A percentile compares a stretch with the other conserved stretches of the same genome.
phyloP scores from a whole-genome alignment of 352 stramenopile species.

The Globisporangium spinosum region DNA sequence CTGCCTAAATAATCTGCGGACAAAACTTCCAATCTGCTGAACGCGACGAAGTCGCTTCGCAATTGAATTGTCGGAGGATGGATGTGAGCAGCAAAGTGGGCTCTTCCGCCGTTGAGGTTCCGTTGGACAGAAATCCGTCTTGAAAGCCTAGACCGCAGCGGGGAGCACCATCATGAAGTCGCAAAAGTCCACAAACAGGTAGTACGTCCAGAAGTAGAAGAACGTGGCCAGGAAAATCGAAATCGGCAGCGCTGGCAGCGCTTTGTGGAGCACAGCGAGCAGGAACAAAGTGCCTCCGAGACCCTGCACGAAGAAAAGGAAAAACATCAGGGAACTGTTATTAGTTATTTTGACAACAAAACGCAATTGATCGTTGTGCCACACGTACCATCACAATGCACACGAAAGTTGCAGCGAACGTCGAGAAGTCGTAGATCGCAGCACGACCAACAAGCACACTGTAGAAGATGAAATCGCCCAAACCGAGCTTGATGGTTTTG shows the following conservation, averaged over 20 bases:
- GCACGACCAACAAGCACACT: conserved; percentile 95
- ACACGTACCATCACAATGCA: conserved; percentile 89
- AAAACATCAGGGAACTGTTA: neutral
- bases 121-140: too few species aligned
- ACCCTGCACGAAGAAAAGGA: conserved; percentile 38
- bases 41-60: neutral
- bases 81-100: neutral
- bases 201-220: conserved; percentile 83
- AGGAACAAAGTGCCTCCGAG: conserved; percentile 94
- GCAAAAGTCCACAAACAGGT: conserved; percentile 82
- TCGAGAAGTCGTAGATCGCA: conserved; percentile 94
- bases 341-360: neutral
- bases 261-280: conserved; percentile 91
- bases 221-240: conserved; percentile 82
- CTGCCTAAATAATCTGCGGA: conserved; percentile 10
- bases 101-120: neutral
- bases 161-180: conserved; percentile 74
- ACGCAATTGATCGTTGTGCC: neutral
- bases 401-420: conserved; percentile 92
- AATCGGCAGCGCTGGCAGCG: conserved; percentile 95
- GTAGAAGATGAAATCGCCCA: conserved; percentile 99
- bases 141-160: conserved; percentile 35
- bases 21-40: neutral
- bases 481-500: conserved; percentile 91
- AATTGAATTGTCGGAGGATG: neutral